Base-by-base conservation (phyloP, 495 filamentous ascomycete genomes). In the Penicillium daleae region DNA sequence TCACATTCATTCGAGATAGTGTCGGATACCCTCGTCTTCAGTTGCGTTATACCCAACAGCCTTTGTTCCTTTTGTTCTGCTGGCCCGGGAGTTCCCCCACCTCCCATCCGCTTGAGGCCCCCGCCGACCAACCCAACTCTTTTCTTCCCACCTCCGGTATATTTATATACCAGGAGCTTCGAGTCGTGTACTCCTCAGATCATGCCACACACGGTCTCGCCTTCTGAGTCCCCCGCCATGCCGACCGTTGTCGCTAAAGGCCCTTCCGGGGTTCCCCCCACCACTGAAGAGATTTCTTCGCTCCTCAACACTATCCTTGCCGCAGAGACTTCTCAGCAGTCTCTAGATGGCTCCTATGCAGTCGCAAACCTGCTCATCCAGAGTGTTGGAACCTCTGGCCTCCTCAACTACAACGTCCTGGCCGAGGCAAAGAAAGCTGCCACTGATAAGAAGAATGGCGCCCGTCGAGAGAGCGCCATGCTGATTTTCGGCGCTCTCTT, bases 401-500 rank as follows among this genome's bases (percentile, higher is more conserved):
- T 97, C 58, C 76, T 82, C 33, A 77, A 76, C 37, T 96, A 97
- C 80, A 89, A 89, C 69, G 77, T 97, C 62, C 63, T 87, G 24
- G 78, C 81, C 19, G 79, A 85, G 54, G 79, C 95, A 69, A 90
- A 89, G 76, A 97, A 97, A 80, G 92, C 90, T 52, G 92, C 96
- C 10, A 76, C 83, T 60, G 93, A 99, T 79, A 99, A 97, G 86
- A 99, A 99, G 82, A 93, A 89, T 78, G 90, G 90, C 7, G 81
- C 87, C 57, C 86, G 85, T 65, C 85, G 96, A 60, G 95, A 98
- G 76, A 92, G 95, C 71, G 90, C 94, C 53, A 96, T 98, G 87
- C 93, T 97, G 69, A 89, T 96, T 56, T 84, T 97, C 48, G 96
- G 95, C 56, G 95, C 95, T 57, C 72, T 99, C 17, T 93, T 97